A percentile compares a stretch with the other conserved stretches of the same genome.
These are phyloP conservation scores for Rhododendron molle DNA, from an alignment of 148 eudicot genomes.

Conservation along the genomic window DNA sequence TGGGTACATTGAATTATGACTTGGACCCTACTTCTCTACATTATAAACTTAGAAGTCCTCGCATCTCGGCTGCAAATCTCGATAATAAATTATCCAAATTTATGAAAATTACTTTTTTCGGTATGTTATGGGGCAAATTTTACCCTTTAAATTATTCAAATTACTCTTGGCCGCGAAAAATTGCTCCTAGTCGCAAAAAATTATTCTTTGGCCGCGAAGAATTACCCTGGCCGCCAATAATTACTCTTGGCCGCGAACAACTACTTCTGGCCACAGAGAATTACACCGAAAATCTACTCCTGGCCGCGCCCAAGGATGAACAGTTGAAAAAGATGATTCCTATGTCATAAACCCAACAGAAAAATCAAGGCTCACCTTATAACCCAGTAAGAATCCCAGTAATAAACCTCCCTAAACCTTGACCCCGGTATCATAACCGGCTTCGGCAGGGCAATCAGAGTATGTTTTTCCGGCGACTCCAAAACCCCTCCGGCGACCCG, in stretches of 20 bases:
- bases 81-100: not conserved
- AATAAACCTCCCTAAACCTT: conserved; percentile 77
- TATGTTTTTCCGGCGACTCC: conserved; percentile 46
- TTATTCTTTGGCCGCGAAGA: too few species aligned
- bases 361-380: conserved; percentile 48
- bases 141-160: too few species aligned
- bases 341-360: not conserved
- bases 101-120: too few species aligned
- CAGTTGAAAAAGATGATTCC: too few species aligned
- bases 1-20: not conserved
- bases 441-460: conserved; percentile 53
- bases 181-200: too few species aligned
- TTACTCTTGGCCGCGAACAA: fast-evolving
- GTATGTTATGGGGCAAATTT: too few species aligned
- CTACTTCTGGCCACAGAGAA: too few species aligned
- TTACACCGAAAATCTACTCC: too few species aligned
- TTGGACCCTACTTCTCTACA: not conserved
- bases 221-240: too few species aligned
- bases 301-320: too few species aligned
- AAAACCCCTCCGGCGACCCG: conserved; percentile 18
- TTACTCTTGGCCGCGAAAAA: too few species aligned
- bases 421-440: conserved; percentile 81
- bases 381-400: conserved; percentile 96
- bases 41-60: too few species aligned
- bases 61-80: not conserved